Conservation (phyloP, 495 filamentous ascomycete genomes). For the Penicillium parvum region DNA sequence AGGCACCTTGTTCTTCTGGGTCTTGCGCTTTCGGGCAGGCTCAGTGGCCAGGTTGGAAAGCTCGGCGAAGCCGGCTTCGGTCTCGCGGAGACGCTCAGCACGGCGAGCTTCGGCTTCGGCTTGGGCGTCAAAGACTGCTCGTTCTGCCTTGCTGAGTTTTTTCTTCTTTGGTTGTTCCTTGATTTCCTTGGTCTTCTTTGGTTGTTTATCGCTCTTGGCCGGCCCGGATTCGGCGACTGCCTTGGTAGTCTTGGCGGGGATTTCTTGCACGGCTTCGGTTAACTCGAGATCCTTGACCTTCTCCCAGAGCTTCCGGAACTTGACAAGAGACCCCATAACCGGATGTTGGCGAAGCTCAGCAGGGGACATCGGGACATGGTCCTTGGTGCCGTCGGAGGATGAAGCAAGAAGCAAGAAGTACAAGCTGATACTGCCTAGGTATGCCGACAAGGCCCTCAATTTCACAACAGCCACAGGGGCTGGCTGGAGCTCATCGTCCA, state of each 20-base stretch:
- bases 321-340: constrained; percentile 79
- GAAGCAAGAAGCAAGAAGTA: constrained; percentile 90
- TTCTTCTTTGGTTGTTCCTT: constrained; percentile 30
- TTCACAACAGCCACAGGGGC: constrained; percentile 61
- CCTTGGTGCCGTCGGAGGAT: constrained; percentile 47
- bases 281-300: constrained; percentile 56
- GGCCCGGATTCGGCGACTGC: constrained; percentile 8
- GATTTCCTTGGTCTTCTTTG: constrained; percentile 26
- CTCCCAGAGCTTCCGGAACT: constrained; percentile 76
- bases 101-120: constrained; percentile 50
- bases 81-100: constrained; percentile 50
- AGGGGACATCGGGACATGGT: constrained; percentile 54
- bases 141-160: constrained; percentile 50
- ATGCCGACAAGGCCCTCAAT: constrained; percentile 70
- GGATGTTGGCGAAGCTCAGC: constrained; percentile 77
- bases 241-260: constrained; percentile 6
- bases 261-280: constrained; percentile 20
- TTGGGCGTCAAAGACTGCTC: constrained; percentile 47
- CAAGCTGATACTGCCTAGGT: constrained; percentile 80
- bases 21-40: constrained; percentile 29
- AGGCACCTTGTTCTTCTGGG: constrained; percentile 29
- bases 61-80: constrained; percentile 68
- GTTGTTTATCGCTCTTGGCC: constrained; percentile 18
- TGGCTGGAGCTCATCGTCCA: constrained; percentile 25
- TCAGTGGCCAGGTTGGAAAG: constrained; percentile 44